Percentiles rank a stretch among this genome's conserved stretches.
These are phyloP conservation scores for Solanum lignicaule DNA, from an alignment of 257 asterid genomes.

Conservation along the genomic window DNA sequence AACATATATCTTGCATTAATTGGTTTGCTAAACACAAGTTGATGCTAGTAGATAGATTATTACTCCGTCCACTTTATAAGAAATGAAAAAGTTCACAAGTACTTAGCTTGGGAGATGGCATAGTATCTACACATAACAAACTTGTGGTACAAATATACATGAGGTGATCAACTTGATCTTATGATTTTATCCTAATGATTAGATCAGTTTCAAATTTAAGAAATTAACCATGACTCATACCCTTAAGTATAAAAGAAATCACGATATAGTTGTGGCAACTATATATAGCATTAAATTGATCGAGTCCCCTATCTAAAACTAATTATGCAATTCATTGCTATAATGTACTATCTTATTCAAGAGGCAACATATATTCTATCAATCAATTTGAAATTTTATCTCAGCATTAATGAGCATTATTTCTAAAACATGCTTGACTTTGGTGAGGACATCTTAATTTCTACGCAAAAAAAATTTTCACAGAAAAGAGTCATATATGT, in stretches of 20 bases:
- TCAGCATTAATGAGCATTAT: background rate
- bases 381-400: background rate
- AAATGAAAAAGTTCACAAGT: background rate
- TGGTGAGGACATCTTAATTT: background rate
- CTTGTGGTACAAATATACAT: background rate
- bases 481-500: background rate
- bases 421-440: background rate
- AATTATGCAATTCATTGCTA: background rate
- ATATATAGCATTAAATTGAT: background rate
- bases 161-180: background rate
- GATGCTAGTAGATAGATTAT: background rate
- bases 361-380: background rate
- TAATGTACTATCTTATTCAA: background rate
- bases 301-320: background rate
- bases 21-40: background rate
- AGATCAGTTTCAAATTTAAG: background rate
- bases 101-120: background rate
- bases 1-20: background rate
- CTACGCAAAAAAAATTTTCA: background rate
- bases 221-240: background rate
- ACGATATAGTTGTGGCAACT: background rate
- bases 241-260: background rate
- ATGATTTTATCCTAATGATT: background rate
- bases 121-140: background rate
- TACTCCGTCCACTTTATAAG: background rate